These are phyloP conservation scores for Penicillium samsonianum DNA, from an alignment of 495 filamentous ascomycete genomes.

Conservation along the genomic window DNA sequence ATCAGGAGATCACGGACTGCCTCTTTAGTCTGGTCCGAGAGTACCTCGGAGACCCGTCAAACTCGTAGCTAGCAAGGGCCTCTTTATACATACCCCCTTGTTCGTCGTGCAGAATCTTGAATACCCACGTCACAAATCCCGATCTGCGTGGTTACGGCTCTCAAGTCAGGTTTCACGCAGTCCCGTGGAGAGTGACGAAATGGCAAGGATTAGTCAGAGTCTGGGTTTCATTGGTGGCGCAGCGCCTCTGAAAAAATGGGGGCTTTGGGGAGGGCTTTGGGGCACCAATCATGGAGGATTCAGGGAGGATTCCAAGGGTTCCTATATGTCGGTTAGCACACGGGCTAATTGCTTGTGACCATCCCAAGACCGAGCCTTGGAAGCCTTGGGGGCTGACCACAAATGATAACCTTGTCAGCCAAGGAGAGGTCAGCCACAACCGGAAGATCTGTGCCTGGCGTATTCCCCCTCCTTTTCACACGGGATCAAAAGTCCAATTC, in stretches of 20 bases:
- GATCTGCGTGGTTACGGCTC: conserved; percentile 2
- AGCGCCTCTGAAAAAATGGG: neutral
- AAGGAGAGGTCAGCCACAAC: conserved; percentile 11
- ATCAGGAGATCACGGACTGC: too few species aligned
- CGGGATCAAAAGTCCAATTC: neutral
- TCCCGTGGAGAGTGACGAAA: conserved; percentile 3
- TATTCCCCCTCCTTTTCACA: neutral
- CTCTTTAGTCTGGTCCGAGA: neutral
- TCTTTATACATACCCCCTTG: conserved; percentile 1
- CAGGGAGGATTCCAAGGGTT: neutral
- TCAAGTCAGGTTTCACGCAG: conserved; percentile 1
- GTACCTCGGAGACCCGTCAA: neutral
- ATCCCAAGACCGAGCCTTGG: conserved; percentile 1
- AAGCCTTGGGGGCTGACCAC: neutral
- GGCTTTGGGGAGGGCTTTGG: neutral
- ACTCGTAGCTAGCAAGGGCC: neutral
- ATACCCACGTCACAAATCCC: conserved; percentile 6
- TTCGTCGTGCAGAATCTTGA: conserved; percentile 8
- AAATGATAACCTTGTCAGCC: conserved; percentile 1
- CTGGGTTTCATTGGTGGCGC: conserved; percentile 3
- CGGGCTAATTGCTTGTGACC: conserved; percentile 8
- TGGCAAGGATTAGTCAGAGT: conserved; percentile 6
- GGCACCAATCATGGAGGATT: neutral
- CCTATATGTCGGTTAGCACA: neutral
- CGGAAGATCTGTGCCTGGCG: conserved; percentile 7